These are phyloP conservation scores for Cicer arietinum DNA, from an alignment of 306 rosid species.

Conservation along the genomic window DNA sequence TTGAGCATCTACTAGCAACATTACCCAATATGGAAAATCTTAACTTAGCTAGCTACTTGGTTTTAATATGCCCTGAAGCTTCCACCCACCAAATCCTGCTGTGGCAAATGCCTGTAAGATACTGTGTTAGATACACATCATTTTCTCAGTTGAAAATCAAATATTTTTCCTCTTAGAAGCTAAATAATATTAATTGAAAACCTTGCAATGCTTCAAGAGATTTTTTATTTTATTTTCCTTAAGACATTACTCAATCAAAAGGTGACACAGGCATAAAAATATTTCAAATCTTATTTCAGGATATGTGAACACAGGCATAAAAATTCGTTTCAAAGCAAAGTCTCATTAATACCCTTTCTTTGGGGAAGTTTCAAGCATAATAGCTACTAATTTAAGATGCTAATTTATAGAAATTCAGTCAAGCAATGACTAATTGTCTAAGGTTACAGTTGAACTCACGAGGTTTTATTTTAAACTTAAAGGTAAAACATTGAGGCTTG, in stretches of 20 bases:
- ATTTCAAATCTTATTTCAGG: background rate
- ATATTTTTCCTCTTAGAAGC: constrained; percentile 36
- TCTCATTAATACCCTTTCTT: too few relatives aligned
- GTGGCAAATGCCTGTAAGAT: constrained; percentile 78
- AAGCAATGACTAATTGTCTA: too few relatives aligned
- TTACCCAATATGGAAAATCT: constrained; percentile 6
- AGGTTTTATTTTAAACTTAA: background rate
- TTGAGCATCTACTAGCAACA: constrained; percentile 26
- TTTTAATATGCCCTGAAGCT: constrained; percentile 87
- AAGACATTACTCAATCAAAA: background rate
- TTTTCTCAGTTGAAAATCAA: constrained; percentile 9
- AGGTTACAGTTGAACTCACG: background rate
- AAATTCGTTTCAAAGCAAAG: background rate
- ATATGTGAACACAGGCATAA: background rate
- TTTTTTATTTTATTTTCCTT: background rate
- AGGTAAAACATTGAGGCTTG: background rate
- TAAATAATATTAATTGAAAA: constrained; percentile 19
- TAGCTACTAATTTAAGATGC: too few relatives aligned
- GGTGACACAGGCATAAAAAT: background rate
- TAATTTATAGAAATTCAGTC: too few relatives aligned
- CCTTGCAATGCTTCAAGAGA: constrained; percentile 10
- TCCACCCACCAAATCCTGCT: constrained; percentile 98
- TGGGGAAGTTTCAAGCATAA: too few relatives aligned
- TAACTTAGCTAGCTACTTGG: constrained; percentile 61
- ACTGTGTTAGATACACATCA: constrained; percentile 39